Base-by-base conservation (phyloP, 2,329 filamentous ascomycete species). In the Metarhizium album region DNA sequence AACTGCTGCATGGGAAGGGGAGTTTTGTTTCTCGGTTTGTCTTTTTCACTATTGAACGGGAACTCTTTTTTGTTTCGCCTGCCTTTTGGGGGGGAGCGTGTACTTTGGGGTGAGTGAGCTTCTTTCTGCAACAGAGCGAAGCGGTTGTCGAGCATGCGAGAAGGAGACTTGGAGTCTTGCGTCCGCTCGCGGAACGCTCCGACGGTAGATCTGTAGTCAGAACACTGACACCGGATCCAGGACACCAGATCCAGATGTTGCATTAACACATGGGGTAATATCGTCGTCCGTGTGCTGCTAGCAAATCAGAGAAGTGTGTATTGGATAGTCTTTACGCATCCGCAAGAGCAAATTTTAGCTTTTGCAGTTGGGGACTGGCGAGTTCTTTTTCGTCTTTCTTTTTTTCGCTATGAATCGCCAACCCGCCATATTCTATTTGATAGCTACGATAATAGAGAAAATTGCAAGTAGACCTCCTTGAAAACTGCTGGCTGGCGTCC, bases 391-490 rank as follows among this genome's bases (percentile, higher is more conserved):
- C n/a, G 24, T 48, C 16, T 6, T 24, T 43, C 16, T 43, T 24
- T 43, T 42, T 13, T 37, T 27, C n/a, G n/a, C 47, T 24, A 50
- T 37, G 45, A 42, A 50, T 46, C 47, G 47, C 47, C 45, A 45
- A 35, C 45, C 43, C 20, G 47, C 45, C 48, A 45, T 58, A 50
- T 54, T 67, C 65, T 67, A 67, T 67, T 58, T 62, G 60, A 57
- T 59, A 61, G 58, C 58, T 61, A 60, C 55, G 58, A 62, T 59
- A 59, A 60, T 53, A 58, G 53, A 58, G 58, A 57, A 59, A 62
- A 29, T 40, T 62, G 58, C 57, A 59, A 59, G 52, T 55, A 61
- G 37, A 50, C 45, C 55, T 29, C 48, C 45, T 40, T 47, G 46
- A 48, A 38, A 29, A 45, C 57, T 58, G 55, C 57, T 58, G 55